Base-by-base conservation (phyloP, 371 early-diverging fungal genomes). In the Mucor piriformis region DNA sequence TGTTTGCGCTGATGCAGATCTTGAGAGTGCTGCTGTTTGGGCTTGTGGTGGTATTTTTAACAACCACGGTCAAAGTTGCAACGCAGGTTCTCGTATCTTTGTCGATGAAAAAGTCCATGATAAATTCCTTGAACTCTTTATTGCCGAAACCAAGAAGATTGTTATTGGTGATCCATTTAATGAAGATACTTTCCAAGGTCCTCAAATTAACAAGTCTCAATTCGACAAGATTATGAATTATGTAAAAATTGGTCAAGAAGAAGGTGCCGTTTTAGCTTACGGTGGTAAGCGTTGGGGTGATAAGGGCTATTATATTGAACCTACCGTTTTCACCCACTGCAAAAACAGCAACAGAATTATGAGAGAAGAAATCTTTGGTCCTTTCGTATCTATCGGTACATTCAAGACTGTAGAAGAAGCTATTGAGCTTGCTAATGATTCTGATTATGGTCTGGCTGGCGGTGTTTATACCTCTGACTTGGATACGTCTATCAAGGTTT, bases 311-410 rank as follows among this genome's bases (percentile, higher is more conserved):
- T 94, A 86, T 72, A 73, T 93, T 57, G 74, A 85, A 54, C 95
- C 95, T 10, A 93, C 95, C 0, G 69, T 96, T 32, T 89, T 93
- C 56, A 66, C 70, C 46, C 74, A 90, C 58, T 91, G 92, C 46
- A 57, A 72, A 4, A 87, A 91, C 43, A 67, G 68, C 25, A 84
- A 86, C 72, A 73, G 75, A 6, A 71, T 96, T 25, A 89, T 89
- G 67, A 79, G 76, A 32, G 91, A 95, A 58, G 97, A 96, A 69
- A 88, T 95, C 57, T 96, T 96, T 82, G 97, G 97, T 2, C 97
- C 97, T 0, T 95, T 96, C 4, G 84, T 91, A 11, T 80, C 85
- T 25, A 88, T 95, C 42, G 76, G 79, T 56, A 88, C 88, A 29
- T 94, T 95, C 68, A 82, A 79, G 49, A 78, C 77, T 1, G 64